Conservation (phyloP, 768 basidiomycete species). For the Baorangia bicolor region DNA sequence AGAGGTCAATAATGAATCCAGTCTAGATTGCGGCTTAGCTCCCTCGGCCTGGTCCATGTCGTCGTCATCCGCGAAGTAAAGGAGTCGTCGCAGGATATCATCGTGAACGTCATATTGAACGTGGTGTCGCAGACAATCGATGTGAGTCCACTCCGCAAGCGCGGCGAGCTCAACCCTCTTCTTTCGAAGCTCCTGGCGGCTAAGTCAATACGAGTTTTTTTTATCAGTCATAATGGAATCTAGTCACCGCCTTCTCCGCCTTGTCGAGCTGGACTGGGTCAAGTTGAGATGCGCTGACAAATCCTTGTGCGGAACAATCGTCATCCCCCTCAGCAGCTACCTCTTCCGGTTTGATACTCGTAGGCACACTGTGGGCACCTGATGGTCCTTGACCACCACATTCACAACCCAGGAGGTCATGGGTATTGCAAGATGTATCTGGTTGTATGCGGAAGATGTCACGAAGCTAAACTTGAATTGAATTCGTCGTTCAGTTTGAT, state of each 20-base stretch:
- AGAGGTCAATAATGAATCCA: constrained; percentile 38
- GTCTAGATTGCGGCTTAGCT: constrained; percentile 25
- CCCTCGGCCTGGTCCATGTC: constrained; percentile 6
- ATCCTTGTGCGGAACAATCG: constrained; percentile 42
- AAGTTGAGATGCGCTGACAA: constrained; percentile 65
- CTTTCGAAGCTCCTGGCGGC: constrained; percentile 57
- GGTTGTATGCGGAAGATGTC: constrained; percentile 90
- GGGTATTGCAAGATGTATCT: constrained; percentile 83
- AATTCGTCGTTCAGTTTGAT: background rate
- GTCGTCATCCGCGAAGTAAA: constrained; percentile 21
- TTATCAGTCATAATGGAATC: background rate
- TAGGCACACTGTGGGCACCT: background rate
- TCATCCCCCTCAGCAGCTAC: constrained; percentile 30
- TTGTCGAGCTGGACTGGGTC: constrained; percentile 43
- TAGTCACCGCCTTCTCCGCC: constrained; percentile 52
- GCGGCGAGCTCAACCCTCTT: constrained; percentile 68
- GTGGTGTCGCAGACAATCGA: constrained; percentile 60
- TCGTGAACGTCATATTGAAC: constrained; percentile 58
- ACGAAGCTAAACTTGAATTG: constrained; percentile 55
- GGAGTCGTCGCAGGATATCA: constrained; percentile 56
- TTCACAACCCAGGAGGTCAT: constrained; percentile 83
- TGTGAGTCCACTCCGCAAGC: constrained; percentile 81
- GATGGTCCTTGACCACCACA: constrained; percentile 44
- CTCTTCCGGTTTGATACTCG: constrained; percentile 23
- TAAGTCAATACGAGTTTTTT: constrained; percentile 1